Base-by-base conservation (phyloP, 108 stramenopile genomes). In the Nannochloropsis gaditana region DNA sequence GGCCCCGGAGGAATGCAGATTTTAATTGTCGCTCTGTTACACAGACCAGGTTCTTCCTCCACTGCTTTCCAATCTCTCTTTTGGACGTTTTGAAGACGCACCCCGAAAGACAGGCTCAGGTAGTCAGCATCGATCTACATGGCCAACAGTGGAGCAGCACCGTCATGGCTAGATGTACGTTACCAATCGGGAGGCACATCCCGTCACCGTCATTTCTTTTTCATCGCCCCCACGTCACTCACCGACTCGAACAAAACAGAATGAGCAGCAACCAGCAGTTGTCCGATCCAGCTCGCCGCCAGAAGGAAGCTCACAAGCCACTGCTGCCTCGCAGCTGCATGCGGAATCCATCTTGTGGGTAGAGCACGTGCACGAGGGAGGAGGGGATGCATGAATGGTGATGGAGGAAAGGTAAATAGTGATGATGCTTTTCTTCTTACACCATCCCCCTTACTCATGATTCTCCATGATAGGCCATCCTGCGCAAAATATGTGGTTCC, bases 121-220 rank as follows among this genome's bases (percentile, higher is more conserved):
- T 31, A 31, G 31, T 31, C 31, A 31, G 31, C 31, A 31, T 31
- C 31, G 31, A 31, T 31, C 31, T 31, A 31, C 59, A 73, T 73
- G 59, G 59, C 59, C 5, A 73, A 73, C 59, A 31, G 31, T 31
- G 31, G 31, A 31, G 31, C 31, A 31, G 59, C 59, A 73, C 59
- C 59, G 59, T 73, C 59, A 73, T 73, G 59, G 59, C 59, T 73
- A 15, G 59, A 73, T 73, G 59, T 73, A 73, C 59, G 59, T 73
- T n/a, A 31, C 31, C 31, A 31, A 31, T 31, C 59, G 8, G n/a
- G n/a, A 73, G 59, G 59, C 4, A 73, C 59, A 73, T n/a, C 19
- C 4, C 8, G 59, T 73, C 2, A 73, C n/a, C 59, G 59, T 73
- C 59, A 73, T 73, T n/a, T 31, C 31, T 31, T 1, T 31, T 31